Base-by-base conservation (phyloP, 2,329 filamentous ascomycete genomes). In the Apiospora marii region DNA sequence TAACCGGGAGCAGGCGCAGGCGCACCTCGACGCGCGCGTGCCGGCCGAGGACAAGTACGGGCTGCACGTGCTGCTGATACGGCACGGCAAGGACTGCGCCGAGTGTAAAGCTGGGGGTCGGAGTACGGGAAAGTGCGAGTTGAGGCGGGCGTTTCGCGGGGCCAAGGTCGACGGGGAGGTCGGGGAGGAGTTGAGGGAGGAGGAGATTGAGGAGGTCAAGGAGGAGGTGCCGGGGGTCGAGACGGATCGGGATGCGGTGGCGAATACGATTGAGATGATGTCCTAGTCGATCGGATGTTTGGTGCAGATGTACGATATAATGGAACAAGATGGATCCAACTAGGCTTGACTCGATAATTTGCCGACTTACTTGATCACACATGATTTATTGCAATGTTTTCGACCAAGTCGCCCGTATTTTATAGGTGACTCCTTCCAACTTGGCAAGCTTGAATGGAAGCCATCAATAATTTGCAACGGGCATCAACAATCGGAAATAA, bases 41-140 rank as follows among this genome's bases (percentile, higher is more conserved):
- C 86, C 87, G 0, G 83, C 85, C 49, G 82, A 83, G 71, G 82
- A 86, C 22, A 89, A 89, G 78, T 88, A 88, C 71, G 81, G 82
- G 0, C 75, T 89, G 43, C 87, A 89, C 70, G 82, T 88, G 8
- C 78, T 89, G 53, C 73, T 89, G 44, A 84, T 89, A 51, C 81
- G 79, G 53, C 87, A 88, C 68, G 87, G 87, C 0, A 83, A 84
- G 75, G 76, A 73, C 0, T 88, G 87, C 69, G 78, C 74, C 0
- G 85, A 86, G 75, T 88, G 87, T 74, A 82, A 78, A 73, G 85
- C 85, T 0, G 84, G 85, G 0, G 85, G 84, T 24, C 84, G 80
- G 79, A 82, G 70, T 27, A 16, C 76, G 2, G 83, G 85, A 0
- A 80, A 78, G 44, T 87, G 85, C 72, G 82, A 82, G 77, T 71